A percentile compares a stretch with the other conserved stretches of the same genome.
Conservation (phyloP, 179 eudicot genomes). For the Vitellaria paradoxa region DNA sequence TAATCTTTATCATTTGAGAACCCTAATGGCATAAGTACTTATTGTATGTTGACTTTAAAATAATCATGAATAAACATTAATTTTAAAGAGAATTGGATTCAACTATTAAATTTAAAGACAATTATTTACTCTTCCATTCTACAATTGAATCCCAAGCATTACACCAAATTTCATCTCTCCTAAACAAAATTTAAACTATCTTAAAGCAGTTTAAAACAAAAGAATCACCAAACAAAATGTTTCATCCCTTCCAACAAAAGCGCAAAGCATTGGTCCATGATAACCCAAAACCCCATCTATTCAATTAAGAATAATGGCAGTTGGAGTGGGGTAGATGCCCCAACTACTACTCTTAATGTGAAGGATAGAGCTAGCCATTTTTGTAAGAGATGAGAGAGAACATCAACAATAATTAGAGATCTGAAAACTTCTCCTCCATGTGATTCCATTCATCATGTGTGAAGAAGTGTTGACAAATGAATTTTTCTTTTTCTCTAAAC, state of each 20-base stretch:
- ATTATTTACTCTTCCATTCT: too few species aligned
- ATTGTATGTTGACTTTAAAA: too few species aligned
- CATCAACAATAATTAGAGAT: neutral
- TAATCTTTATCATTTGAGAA: too few species aligned
- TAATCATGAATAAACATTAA: too few species aligned
- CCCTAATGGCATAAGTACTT: too few species aligned
- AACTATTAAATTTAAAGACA: too few species aligned
- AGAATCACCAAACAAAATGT: neutral
- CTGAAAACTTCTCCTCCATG: neutral
- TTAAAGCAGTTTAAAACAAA: neutral
- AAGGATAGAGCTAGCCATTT: neutral
- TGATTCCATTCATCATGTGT: neutral
- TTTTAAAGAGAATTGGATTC: too few species aligned
- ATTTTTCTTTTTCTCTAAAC: neutral
- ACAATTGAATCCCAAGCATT: too few species aligned
- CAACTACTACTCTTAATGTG: neutral
- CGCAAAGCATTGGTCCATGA: neutral
- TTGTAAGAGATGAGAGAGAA: slow-evolving; percentile 10
- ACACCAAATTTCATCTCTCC: neutral
- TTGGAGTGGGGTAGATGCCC: slow-evolving; percentile 4
- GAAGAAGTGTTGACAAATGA: neutral
- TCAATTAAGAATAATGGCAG: neutral
- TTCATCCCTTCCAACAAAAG: neutral
- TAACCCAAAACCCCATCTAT: too few species aligned
- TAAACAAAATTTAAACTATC: neutral